phyloP scores from a whole-genome alignment of 768 basidiomycete genomes.

The Psilocybe cyanescens region DNA sequence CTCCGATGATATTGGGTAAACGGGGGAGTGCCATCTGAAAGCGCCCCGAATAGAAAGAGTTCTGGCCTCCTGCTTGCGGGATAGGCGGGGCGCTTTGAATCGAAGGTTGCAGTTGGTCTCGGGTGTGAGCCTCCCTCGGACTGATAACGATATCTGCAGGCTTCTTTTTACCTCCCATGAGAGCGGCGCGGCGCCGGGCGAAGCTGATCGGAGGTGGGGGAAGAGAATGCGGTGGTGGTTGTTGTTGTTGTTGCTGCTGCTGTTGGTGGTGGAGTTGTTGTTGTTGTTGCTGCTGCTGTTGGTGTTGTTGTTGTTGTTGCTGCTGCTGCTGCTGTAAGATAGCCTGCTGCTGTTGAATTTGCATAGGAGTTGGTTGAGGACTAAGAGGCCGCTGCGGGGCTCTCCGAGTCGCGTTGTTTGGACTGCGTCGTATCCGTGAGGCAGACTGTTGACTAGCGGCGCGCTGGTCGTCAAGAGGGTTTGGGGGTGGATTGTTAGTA shows the following conservation, averaged over 20 bases:
- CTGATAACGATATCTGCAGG: constrained; percentile 83
- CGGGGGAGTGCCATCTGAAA: constrained; percentile 67
- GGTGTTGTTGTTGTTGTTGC: constrained; percentile 32
- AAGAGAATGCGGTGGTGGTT: constrained; percentile 44
- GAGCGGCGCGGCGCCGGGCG: constrained; percentile 72
- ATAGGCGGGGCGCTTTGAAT: constrained; percentile 82
- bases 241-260: constrained; percentile 29
- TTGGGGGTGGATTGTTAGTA: constrained; percentile 3
- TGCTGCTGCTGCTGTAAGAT: constrained; percentile 16
- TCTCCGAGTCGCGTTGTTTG: constrained; percentile 28
- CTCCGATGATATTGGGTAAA: constrained; percentile 52
- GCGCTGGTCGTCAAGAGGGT: constrained; percentile 8
- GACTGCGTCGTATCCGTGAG: constrained; percentile 40
- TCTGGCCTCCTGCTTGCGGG: constrained; percentile 49
- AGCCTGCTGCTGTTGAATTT: constrained; percentile 23
- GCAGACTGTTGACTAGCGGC: not conserved
- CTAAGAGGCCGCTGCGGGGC: constrained; percentile 33
- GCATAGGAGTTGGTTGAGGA: constrained; percentile 34
- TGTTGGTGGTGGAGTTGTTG: constrained; percentile 13
- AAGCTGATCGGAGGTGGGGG: constrained; percentile 79
- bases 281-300: constrained; percentile 32
- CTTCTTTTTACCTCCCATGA: constrained; percentile 68
- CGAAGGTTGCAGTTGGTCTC: constrained; percentile 62
- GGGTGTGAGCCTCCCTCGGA: constrained; percentile 58
- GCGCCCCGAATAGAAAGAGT: constrained; percentile 32